Base-by-base conservation (phyloP, 768 basidiomycete genomes). In the Coprinopsis strossmayeri region DNA sequence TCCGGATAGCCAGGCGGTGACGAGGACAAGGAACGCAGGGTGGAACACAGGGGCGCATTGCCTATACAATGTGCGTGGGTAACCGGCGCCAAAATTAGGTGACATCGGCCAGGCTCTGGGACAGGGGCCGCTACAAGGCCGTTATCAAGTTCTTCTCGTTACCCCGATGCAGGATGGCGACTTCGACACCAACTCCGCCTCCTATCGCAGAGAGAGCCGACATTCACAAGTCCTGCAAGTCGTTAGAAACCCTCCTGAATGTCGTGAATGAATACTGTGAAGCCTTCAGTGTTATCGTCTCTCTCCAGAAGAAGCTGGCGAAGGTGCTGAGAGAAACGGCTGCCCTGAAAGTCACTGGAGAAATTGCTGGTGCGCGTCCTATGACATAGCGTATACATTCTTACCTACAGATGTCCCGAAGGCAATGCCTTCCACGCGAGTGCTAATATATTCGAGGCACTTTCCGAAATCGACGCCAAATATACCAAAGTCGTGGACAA, bases 201-300 rank as follows among this genome's bases (percentile, higher is more conserved):
- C 18, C 34, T 17, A 63, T 83, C 7, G 74, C 77, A 5, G 87
- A 89, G 48, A 77, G 85, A 18, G 60, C 69, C 15, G 87, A 90
- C 53, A 74, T 91, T 12, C 88, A 90, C 72, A 90, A 83, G 63
- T 80, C 84, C 4, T 89, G 89, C 73, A 84, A 82, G 61, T 73
- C 84, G 2, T 69, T 90, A 47, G 87, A 91, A 55, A 68, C 70
- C 10, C 74, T 90, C 25, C 74, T 87, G 49, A 74, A 70, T 53
- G 64, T 80, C 40, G 70, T 91, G 49, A 81, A 78, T 57, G 84
- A 88, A 62, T 91, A 90, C 58, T 84, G 78, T 59, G 84, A 91
- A 55, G 81, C 84, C 5, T 78, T 77, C 3, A 72, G 69, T 26
- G 77, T 79, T 3, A 69, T 85, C 10, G 79, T 79, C 5, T 55